A percentile compares a stretch with the other conserved stretches of the same genome.
Evolutionary conservation across 345 rosid genomes (phyloP).

Genomic region (Eucalyptus paniculata): DNA sequence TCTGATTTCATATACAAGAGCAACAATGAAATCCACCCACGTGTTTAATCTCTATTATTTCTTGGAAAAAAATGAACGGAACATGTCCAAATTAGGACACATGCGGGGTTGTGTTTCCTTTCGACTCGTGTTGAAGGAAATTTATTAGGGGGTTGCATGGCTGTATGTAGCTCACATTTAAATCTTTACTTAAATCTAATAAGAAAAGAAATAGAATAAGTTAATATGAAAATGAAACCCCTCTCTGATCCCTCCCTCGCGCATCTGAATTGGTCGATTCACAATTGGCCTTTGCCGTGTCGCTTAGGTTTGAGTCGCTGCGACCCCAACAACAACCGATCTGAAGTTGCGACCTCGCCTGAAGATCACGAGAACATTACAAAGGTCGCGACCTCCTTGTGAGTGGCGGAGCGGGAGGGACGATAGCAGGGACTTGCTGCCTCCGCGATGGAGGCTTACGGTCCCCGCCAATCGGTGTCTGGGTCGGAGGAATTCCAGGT

Average conservation of each 20-base stretch:
- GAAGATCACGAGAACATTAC: no score
- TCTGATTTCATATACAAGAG: not conserved
- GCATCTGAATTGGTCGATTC: not conserved
- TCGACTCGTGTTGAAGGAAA: not conserved
- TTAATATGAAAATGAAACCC: not conserved
- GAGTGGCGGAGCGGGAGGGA: no score
- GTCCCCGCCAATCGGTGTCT: no score
- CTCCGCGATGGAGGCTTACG: no score
- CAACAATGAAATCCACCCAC: not conserved
- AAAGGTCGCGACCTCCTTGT: no score
- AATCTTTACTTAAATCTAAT: no score
- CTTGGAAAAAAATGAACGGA: not conserved
- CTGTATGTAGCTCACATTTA: no score
- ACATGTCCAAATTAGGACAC: not conserved
- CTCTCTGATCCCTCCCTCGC: not conserved
- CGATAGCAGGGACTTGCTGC: no score
- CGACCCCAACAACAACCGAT: no score
- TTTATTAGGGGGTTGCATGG: not conserved
- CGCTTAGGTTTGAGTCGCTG: no score
- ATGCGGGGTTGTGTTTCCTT: not conserved
- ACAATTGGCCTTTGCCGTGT: not conserved
- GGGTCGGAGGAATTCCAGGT: no score
- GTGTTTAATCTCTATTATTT: not conserved
- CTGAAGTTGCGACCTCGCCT: no score
- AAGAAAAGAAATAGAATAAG: not conserved